Evolutionary conservation across 2,329 filamentous ascomycete species (phyloP).

Genomic region (Pyrenophora tritici-repentis): DNA sequence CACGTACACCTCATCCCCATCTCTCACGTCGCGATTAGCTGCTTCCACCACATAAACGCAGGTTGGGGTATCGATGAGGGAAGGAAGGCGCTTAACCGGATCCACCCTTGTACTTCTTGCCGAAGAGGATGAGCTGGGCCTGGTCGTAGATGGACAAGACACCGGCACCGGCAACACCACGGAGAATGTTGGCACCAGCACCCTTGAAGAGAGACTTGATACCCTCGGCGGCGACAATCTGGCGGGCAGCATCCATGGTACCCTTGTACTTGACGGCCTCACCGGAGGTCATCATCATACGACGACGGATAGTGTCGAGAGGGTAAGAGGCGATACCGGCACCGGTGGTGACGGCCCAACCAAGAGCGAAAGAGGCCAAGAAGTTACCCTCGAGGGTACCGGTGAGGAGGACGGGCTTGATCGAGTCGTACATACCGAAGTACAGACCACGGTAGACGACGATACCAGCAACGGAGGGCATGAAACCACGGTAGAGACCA

Average conservation of each 20-base stretch:
- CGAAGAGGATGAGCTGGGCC: slow-evolving; percentile 98
- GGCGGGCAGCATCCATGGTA: slow-evolving; percentile 90
- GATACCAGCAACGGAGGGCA: slow-evolving; percentile 98
- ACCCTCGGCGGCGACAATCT: slow-evolving; percentile 96
- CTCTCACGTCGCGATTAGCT: slow-evolving; percentile 40
- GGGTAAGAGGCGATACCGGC: slow-evolving; percentile 99
- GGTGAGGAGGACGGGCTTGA: slow-evolving; percentile 97
- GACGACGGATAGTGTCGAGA: slow-evolving; percentile 99
- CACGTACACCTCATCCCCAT: slow-evolving; percentile 36
- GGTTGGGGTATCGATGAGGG: slow-evolving; percentile 43
- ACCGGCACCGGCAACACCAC: slow-evolving; percentile 99
- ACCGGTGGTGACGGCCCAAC: slow-evolving; percentile 99
- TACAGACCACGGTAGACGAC: slow-evolving; percentile 99
- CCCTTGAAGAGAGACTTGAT: slow-evolving; percentile 99
- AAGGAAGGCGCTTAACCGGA: slow-evolving; percentile 50
- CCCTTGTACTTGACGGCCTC: slow-evolving; percentile 99
- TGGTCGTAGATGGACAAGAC: slow-evolving; percentile 99
- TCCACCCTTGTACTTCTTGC: slow-evolving; percentile 92
- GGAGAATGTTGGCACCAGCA: slow-evolving; percentile 99
- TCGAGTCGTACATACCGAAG: slow-evolving; percentile 99
- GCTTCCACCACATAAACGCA: slow-evolving; percentile 44
- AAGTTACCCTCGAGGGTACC: slow-evolving; percentile 96
- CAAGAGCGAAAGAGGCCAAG: slow-evolving; percentile 98
- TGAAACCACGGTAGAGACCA: slow-evolving; percentile 99
- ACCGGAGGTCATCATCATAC: slow-evolving; percentile 99